Evolutionary conservation across 169 alveolate genomes (phyloP).

Genomic region (Plasmodium knowlesi): DNA sequence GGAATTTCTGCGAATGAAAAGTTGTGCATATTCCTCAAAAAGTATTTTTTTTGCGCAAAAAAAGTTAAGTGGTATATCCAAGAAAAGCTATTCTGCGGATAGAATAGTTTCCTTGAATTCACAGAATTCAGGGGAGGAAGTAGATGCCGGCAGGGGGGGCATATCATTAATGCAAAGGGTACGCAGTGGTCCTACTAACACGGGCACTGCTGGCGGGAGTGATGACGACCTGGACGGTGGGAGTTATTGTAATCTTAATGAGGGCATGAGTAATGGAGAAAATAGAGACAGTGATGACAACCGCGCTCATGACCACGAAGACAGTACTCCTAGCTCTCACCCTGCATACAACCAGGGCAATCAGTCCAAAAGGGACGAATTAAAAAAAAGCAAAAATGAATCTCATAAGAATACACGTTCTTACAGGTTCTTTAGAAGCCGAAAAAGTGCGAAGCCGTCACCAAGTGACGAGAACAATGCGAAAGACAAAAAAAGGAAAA

Average conservation of each 20-base stretch:
- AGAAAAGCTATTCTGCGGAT: neutral
- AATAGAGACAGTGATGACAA: neutral
- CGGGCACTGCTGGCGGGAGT: neutral
- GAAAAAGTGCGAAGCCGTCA: neutral
- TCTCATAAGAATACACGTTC: neutral
- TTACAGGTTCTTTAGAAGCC: neutral
- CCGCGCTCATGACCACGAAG: neutral
- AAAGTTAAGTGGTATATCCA: neutral
- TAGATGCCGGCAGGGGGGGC: neutral
- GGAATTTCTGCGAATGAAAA: neutral
- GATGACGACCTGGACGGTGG: neutral
- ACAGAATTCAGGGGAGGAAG: conserved; percentile 1
- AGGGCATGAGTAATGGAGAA: neutral
- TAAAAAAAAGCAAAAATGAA: neutral
- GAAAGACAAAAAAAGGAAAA: conserved; percentile 10
- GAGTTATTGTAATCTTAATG: neutral
- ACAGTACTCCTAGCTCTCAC: neutral
- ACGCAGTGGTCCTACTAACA: neutral
- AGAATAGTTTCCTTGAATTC: neutral
- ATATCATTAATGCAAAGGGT: neutral
- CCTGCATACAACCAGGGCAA: neutral
- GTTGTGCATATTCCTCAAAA: neutral
- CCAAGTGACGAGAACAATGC: neutral
- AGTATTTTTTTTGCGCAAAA: neutral
- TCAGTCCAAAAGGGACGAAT: neutral